Percentiles rank a stretch among this genome's conserved stretches.
Conservation (phyloP, 208 protist species). For the Leishmania mexicana region DNA sequence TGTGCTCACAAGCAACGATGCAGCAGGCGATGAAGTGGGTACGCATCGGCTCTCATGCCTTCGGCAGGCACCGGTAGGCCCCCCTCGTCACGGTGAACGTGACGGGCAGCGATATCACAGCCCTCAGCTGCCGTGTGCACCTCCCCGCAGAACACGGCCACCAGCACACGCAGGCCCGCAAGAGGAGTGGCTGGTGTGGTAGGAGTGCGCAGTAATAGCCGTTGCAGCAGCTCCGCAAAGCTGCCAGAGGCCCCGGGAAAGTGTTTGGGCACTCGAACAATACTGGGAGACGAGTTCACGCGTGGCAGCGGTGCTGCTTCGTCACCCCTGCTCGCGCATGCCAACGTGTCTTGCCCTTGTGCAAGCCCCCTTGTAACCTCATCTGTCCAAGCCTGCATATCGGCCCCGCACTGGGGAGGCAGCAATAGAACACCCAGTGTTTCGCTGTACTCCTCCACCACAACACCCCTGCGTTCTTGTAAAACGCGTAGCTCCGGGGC, state of each 20-base stretch:
- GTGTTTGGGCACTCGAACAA: conserved; percentile 37
- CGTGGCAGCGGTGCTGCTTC: background rate
- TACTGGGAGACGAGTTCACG: conserved; percentile 7
- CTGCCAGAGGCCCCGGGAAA: conserved; percentile 33
- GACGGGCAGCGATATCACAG: background rate
- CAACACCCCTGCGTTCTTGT: conserved; percentile 26
- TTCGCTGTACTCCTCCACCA: conserved; percentile 36
- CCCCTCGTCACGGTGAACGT: background rate
- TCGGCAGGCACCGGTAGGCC: background rate
- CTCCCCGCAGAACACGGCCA: conserved; percentile 20
- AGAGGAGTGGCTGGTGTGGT: background rate
- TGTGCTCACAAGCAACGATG: conserved; percentile 23
- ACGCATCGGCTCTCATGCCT: background rate
- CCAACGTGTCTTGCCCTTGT: background rate
- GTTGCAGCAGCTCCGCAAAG: conserved; percentile 29
- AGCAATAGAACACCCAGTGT: conserved; percentile 35
- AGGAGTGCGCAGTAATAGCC: conserved; percentile 10
- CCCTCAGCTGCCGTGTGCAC: background rate
- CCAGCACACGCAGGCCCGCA: conserved; percentile 1
- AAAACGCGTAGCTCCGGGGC: conserved; percentile 12
- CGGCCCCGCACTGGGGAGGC: background rate
- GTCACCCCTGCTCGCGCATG: background rate
- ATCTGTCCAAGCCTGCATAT: conserved; percentile 15
- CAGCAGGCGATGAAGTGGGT: conserved; percentile 24
- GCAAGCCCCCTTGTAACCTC: background rate